A percentile compares a stretch with the other conserved stretches of the same genome.
Evolutionary conservation across 805 yeast species (phyloP).

Genomic region (Wickerhamiella shivajii): DNA sequence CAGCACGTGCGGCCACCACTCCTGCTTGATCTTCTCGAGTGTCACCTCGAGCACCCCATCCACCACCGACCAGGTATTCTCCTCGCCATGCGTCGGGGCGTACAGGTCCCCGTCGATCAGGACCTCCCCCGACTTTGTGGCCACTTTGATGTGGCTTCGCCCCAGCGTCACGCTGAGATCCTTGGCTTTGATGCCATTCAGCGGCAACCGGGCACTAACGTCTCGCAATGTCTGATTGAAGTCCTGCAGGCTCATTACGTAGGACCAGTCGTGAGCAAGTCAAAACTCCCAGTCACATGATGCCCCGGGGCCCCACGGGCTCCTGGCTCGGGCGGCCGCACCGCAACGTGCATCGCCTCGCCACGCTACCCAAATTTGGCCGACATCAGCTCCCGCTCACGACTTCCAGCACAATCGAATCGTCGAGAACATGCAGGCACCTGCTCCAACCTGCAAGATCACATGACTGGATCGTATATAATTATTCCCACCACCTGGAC

Average conservation of each 20-base stretch:
- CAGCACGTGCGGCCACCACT: slow-evolving; percentile 37
- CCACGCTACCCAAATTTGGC: too few relatives aligned
- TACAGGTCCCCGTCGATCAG: slow-evolving; percentile 26
- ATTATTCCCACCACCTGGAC: too few relatives aligned
- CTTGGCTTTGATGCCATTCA: slow-evolving; percentile 27
- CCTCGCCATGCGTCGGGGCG: slow-evolving; percentile 23
- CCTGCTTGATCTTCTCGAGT: slow-evolving; percentile 27
- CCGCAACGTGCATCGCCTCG: too few relatives aligned
- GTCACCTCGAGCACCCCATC: slow-evolving; percentile 26
- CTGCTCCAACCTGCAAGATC: not conserved
- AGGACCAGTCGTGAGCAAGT: too few relatives aligned
- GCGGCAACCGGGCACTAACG: slow-evolving; percentile 25
- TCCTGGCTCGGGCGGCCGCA: too few relatives aligned
- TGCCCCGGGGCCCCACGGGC: too few relatives aligned
- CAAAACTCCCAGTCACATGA: too few relatives aligned
- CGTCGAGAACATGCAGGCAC: not conserved
- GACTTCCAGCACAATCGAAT: too few relatives aligned
- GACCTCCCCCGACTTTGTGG: slow-evolving; percentile 10
- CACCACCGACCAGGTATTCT: slow-evolving; percentile 30
- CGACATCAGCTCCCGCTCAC: too few relatives aligned
- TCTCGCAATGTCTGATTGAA: slow-evolving; percentile 32
- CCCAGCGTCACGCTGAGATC: slow-evolving; percentile 21
- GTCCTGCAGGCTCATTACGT: too few relatives aligned
- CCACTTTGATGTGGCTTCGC: slow-evolving; percentile 13
- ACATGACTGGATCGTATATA: not conserved